These are phyloP conservation scores for Solanum hybrid DNA, from an alignment of 305 asterid species.

Conservation along the genomic window DNA sequence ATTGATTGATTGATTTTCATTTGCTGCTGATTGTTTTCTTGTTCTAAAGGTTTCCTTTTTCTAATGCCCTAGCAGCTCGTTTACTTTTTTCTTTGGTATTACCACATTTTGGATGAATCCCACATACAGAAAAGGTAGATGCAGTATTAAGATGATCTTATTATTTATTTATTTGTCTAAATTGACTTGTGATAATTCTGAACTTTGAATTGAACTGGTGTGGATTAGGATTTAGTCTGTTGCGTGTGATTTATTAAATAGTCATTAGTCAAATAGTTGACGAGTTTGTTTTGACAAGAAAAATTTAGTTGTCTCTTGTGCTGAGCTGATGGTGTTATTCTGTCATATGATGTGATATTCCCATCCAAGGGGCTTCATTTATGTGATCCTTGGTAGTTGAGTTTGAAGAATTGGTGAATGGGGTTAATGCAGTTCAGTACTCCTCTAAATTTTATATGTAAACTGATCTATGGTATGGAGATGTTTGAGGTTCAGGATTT, in stretches of 20 bases:
- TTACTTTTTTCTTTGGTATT: not conserved
- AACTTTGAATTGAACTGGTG: not conserved
- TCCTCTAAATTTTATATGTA: not conserved
- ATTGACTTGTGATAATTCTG: not conserved
- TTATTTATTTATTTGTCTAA: not conserved
- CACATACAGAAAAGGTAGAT: not conserved
- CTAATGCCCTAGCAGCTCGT: not conserved
- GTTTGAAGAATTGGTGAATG: not conserved
- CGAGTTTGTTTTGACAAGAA: conserved; percentile 2
- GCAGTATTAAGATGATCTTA: not conserved
- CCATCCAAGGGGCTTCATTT: not conserved
- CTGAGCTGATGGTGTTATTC: not conserved
- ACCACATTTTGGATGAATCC: not conserved
- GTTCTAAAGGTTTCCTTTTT: not conserved
- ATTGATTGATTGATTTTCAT: not conserved
- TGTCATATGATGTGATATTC: not conserved
- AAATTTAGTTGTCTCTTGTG: not conserved
- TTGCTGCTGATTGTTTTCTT: not conserved
- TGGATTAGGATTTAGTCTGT: not conserved
- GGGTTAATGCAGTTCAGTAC: not conserved
- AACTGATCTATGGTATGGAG: not conserved
- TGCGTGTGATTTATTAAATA: not conserved
- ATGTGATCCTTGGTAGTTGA: not conserved
- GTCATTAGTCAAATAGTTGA: not conserved
- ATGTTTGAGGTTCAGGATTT: not conserved